phyloP scores from a whole-genome alignment of 805 yeast species.

The Suhomyces emberorum region DNA sequence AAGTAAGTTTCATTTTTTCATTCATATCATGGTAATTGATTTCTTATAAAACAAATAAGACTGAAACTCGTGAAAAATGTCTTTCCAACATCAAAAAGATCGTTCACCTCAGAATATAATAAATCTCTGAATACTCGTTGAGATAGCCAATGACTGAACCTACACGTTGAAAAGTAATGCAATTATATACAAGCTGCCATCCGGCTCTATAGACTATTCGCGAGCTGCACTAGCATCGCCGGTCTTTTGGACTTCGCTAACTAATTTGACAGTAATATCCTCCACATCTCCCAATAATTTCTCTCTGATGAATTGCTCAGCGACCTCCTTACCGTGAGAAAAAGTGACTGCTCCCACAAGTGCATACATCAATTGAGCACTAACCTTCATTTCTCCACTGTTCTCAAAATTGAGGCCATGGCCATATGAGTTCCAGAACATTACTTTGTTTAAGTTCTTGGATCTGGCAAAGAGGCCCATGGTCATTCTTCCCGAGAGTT shows the following conservation, averaged over 20 bases:
- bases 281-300: slow-evolving; percentile 43
- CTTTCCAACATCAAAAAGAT: too few relatives aligned
- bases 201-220: background rate
- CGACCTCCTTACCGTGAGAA: slow-evolving; percentile 56
- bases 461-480: slow-evolving; percentile 51
- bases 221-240: background rate
- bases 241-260: slow-evolving; percentile 10
- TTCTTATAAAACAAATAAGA: too few relatives aligned
- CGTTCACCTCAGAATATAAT: too few relatives aligned
- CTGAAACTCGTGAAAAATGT: too few relatives aligned
- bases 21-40: too few relatives aligned
- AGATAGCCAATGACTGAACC: too few relatives aligned
- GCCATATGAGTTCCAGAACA: slow-evolving; percentile 67
- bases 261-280: slow-evolving; percentile 30
- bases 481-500: slow-evolving; percentile 47
- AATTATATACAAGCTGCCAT: background rate
- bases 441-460: slow-evolving; percentile 46
- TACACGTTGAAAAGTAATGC: too few relatives aligned
- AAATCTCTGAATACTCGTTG: too few relatives aligned
- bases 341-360: slow-evolving; percentile 67
- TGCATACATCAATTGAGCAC: slow-evolving; percentile 55
- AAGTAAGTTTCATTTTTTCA: too few relatives aligned
- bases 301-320: slow-evolving; percentile 54
- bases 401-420: slow-evolving; percentile 41
- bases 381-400: slow-evolving; percentile 57